A percentile compares a stretch with the other conserved stretches of the same genome.
Evolutionary conservation across 352 stramenopile genomes (phyloP).

Genomic region (Phytophthora fragariaefolia): DNA sequence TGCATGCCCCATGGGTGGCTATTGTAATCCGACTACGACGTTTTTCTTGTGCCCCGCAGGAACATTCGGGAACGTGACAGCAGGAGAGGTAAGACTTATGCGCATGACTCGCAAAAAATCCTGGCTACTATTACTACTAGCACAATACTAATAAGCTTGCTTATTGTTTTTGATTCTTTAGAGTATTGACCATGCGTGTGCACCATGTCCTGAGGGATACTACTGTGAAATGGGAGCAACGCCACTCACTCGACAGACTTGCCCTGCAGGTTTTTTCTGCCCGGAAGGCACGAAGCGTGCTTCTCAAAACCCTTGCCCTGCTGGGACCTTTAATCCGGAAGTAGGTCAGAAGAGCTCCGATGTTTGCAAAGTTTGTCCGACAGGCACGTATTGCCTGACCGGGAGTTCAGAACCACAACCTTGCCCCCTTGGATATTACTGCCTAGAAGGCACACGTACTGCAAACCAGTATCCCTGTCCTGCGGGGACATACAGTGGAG

Average conservation of each 20-base stretch:
- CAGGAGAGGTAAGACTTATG: conserved; percentile 80
- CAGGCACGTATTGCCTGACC: conserved; percentile 70
- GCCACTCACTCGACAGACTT: conserved; percentile 64
- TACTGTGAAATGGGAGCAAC: conserved; percentile 87
- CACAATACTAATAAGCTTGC: conserved; percentile 2
- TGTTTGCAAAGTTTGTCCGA: conserved; percentile 65
- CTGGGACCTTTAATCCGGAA: conserved; percentile 81
- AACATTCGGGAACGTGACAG: conserved; percentile 86
- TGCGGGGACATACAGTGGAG: conserved; percentile 84
- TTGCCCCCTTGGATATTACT: conserved; percentile 89
- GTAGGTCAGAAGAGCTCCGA: conserved; percentile 54
- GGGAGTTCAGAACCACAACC: conserved; percentile 48
- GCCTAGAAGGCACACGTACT: conserved; percentile 66
- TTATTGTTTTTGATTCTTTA: conserved; percentile 26
- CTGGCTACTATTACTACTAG: no score
- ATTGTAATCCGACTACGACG: conserved; percentile 86
- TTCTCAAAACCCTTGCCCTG: conserved; percentile 84
- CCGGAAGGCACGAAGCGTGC: conserved; percentile 68
- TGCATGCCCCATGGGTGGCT: conserved; percentile 90
- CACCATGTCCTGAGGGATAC: conserved; percentile 70
- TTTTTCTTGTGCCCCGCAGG: conserved; percentile 89
- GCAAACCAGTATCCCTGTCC: conserved; percentile 86
- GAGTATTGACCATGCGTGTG: conserved; percentile 83
- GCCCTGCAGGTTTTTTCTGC: conserved; percentile 74
- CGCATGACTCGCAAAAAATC: no score